phyloP scores from a whole-genome alignment of 2,329 filamentous ascomycete species.

The Colletotrichum salicis region DNA sequence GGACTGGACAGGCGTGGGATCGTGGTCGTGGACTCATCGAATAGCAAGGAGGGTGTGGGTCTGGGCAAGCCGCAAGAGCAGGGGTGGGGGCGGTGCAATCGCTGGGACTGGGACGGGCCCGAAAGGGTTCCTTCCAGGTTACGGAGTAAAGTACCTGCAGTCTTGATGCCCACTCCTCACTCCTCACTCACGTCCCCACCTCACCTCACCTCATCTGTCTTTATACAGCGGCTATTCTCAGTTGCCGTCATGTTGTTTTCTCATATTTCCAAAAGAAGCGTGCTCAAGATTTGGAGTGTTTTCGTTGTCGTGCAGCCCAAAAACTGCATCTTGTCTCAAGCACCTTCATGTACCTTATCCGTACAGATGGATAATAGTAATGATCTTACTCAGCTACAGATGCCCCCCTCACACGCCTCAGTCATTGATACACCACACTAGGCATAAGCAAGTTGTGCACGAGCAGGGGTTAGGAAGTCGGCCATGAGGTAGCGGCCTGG shows the following conservation, averaged over 20 bases:
- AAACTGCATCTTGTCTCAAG: background rate
- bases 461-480: background rate
- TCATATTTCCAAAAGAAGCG: background rate
- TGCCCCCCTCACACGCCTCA: background rate
- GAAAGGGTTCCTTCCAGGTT: background rate
- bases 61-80: slow-evolving; percentile 1
- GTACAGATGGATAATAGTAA: background rate
- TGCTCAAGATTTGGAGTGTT: background rate
- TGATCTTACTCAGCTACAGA: background rate
- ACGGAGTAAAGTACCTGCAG: background rate
- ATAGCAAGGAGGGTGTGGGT: background rate
- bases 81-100: slow-evolving; percentile 24
- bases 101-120: slow-evolving; percentile 10
- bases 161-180: background rate
- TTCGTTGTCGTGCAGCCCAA: background rate
- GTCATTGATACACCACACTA: background rate
- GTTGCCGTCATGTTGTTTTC: background rate
- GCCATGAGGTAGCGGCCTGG: background rate
- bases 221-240: background rate
- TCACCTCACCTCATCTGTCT: background rate
- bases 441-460: slow-evolving; percentile 1
- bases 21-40: background rate
- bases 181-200: too few relatives aligned
- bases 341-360: background rate
- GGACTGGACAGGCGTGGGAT: background rate